Conservation (phyloP, 257 asterid species). For the Pogostemon cablin region DNA sequence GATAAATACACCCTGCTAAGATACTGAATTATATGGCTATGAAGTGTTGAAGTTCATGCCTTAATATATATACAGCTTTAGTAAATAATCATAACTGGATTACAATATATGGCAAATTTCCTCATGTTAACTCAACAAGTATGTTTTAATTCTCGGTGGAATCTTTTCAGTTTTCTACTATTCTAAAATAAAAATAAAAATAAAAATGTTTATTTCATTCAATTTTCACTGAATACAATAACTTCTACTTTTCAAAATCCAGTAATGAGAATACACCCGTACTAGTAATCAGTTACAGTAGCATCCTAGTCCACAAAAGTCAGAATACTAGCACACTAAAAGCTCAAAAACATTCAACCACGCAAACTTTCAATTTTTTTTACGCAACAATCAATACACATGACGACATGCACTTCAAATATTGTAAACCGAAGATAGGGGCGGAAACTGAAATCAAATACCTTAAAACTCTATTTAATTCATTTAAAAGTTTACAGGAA, state of each 20-base stretch:
- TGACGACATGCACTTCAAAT: neutral
- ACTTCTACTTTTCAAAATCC: neutral
- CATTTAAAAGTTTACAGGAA: neutral
- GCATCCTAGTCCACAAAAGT: neutral
- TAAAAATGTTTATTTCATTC: neutral
- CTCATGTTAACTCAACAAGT: neutral
- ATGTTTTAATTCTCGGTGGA: neutral
- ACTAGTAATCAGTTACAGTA: neutral
- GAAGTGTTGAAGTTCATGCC: slow-evolving; percentile 8
- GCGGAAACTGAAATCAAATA: neutral
- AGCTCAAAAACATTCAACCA: neutral
- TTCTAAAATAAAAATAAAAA: neutral
- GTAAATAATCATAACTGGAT: slow-evolving; percentile 3
- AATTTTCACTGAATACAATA: neutral
- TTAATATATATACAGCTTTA: neutral
- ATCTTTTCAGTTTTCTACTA: neutral
- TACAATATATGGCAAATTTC: neutral
- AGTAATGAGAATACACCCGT: neutral
- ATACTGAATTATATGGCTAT: neutral
- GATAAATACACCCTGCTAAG: neutral
- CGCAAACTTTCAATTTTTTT: neutral
- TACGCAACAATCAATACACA: neutral
- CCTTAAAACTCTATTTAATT: neutral
- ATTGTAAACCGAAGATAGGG: neutral
- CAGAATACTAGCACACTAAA: neutral